Conservation (phyloP, 257 asterid genomes). For the Salvia miltiorrhiza region DNA sequence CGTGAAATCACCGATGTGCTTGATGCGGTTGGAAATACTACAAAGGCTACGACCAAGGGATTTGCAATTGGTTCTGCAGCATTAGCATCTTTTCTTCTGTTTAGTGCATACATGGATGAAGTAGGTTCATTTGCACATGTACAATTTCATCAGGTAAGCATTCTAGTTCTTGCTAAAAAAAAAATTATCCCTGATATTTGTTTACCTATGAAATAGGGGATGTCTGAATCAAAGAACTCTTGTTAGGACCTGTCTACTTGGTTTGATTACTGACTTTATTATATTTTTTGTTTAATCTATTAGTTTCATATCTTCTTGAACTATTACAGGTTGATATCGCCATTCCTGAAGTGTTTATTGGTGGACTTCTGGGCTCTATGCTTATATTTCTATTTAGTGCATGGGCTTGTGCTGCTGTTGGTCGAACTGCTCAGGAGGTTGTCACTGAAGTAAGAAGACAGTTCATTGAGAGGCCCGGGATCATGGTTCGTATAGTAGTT, state of each 20-base stretch:
- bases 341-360: constrained; percentile 96
- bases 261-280: neutral
- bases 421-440: constrained; percentile 98
- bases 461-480: constrained; percentile 99
- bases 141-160: constrained; percentile 68
- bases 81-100: constrained; percentile 94
- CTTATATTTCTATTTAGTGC: constrained; percentile 95
- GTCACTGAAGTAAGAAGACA: constrained; percentile 98
- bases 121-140: constrained; percentile 72
- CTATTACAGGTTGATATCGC: constrained; percentile 87
- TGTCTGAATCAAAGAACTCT: neutral
- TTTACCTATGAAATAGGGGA: no score
- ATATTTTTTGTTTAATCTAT: neutral
- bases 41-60: constrained; percentile 99
- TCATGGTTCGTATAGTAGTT: constrained; percentile 65
- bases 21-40: constrained; percentile 98
- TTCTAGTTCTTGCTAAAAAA: neutral
- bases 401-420: constrained; percentile 99
- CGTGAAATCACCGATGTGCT: constrained; percentile 95
- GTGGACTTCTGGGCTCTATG: constrained; percentile 97
- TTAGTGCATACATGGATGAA: constrained; percentile 99
- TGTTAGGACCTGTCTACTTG: neutral
- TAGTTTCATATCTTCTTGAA: constrained; percentile 9
- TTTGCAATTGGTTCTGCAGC: constrained; percentile 99
- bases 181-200: neutral